Base-by-base conservation (phyloP, 805 yeast species). In the Starmera amethionina region DNA sequence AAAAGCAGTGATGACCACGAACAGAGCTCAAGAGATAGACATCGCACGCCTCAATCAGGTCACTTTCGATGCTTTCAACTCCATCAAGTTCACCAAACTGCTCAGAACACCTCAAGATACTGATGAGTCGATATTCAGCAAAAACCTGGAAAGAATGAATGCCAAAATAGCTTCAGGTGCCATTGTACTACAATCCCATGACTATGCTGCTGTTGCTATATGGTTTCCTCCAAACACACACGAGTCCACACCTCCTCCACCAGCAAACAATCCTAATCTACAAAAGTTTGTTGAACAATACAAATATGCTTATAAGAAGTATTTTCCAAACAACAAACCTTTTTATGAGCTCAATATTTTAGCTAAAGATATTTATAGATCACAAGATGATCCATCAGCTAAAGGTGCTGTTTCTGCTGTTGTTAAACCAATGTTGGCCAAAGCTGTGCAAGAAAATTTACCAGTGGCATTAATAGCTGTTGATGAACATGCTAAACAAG, bases 391-490 rank as follows among this genome's bases (percentile, higher is more conserved):
- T 5, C 27, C 27, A 22, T 22, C 27, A 8, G 32, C 41, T 4
- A 43, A 42, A 28, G 53, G 53, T 15, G 30, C 48, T 5, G 45
- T 43, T 1, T 45, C 49, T 33, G 38, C 41, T 8, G 43, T 51
- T 10, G 46, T 51, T 18, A 49, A 38, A 38, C 54, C 55, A n/a
- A 32, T 43, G 22, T 33, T 51, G 19, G 44, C 39, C 8, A 49
- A 47, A 15, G 49, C 51, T 8, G 31, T 27, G n/a, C 19, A 35
- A 12, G 41, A 49, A 35, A 42, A 42, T 3, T 14, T 42, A 9
- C 49, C 52, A 13, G 47, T 42, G n/a, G 47, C 44, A 0, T 32
- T 51, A 32, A 46, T 49, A 28, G 48, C 52, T 31, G 44, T 47
- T 14, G 46, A 37, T 37, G 44, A 39, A 5, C 43, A 48, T 19